These are phyloP conservation scores for Myriosclerotinia scirpicola DNA, from an alignment of 2,329 filamentous ascomycete species.

Conservation along the genomic window DNA sequence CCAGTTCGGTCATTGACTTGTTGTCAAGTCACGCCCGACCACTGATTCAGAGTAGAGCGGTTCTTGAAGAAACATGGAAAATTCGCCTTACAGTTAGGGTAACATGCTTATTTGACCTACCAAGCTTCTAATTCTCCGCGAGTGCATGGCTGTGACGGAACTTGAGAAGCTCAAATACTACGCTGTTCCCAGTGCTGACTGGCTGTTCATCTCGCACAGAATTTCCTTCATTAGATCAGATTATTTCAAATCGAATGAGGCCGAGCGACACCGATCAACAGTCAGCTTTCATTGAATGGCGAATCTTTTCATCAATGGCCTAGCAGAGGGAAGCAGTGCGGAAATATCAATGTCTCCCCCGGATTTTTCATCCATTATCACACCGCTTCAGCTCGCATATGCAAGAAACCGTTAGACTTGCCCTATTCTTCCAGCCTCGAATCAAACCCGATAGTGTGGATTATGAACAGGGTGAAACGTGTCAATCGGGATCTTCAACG, in stretches of 20 bases:
- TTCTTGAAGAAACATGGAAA: background rate
- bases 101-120: background rate
- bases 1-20: background rate
- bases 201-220: background rate
- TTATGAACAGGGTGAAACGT: slow-evolving; percentile 31
- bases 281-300: slow-evolving; percentile 16
- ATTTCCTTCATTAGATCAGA: background rate
- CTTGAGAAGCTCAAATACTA: background rate
- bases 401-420: slow-evolving; percentile 17
- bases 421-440: slow-evolving; percentile 15
- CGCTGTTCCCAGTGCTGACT: slow-evolving; percentile 1
- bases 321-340: background rate
- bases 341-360: slow-evolving; percentile 6
- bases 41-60: background rate
- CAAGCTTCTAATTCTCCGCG: background rate
- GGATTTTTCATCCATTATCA: slow-evolving; percentile 9
- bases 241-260: background rate
- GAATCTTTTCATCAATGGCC: background rate
- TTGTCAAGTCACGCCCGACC: background rate
- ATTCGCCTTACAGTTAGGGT: background rate
- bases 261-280: slow-evolving; percentile 5
- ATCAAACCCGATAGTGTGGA: slow-evolving; percentile 30
- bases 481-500: slow-evolving; percentile 31
- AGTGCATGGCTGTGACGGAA: slow-evolving; percentile 8
- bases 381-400: slow-evolving; percentile 22